These are phyloP conservation scores for Solanum medicagineum DNA, from an alignment of 257 asterid species.

Conservation along the genomic window DNA sequence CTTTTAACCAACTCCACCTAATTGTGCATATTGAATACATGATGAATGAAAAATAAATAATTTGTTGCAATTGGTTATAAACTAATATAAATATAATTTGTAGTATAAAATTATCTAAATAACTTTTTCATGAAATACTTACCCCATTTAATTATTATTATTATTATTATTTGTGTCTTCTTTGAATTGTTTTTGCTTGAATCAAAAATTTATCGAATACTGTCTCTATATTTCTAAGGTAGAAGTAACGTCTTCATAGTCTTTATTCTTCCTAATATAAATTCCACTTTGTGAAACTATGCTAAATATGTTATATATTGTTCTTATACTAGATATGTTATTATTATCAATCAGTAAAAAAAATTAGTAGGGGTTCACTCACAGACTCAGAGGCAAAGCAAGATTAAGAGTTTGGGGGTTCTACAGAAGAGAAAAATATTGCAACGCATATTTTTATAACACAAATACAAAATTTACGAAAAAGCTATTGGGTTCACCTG, in stretches of 20 bases:
- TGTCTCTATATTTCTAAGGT: not conserved
- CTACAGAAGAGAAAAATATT: too few relatives aligned
- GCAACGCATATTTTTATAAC: too few relatives aligned
- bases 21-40: not conserved
- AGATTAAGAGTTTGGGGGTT: too few relatives aligned
- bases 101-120: not conserved
- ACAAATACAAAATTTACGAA: too few relatives aligned
- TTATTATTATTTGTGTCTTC: accelerated
- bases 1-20: not conserved
- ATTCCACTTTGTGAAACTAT: not conserved
- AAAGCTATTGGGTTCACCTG: too few relatives aligned
- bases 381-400: too few relatives aligned
- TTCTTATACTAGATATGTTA: too few relatives aligned
- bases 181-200: not conserved
- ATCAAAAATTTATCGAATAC: not conserved
- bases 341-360: too few relatives aligned
- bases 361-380: too few relatives aligned
- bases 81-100: not conserved
- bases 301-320: not conserved
- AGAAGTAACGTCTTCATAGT: not conserved
- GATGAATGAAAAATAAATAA: not conserved
- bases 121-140: not conserved
- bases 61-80: not conserved
- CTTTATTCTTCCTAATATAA: not conserved
- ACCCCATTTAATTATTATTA: not conserved